A percentile compares a stretch with the other conserved stretches of the same genome.
Conservation (phyloP, 495 filamentous ascomycete genomes). For the Talaromyces ruber region DNA sequence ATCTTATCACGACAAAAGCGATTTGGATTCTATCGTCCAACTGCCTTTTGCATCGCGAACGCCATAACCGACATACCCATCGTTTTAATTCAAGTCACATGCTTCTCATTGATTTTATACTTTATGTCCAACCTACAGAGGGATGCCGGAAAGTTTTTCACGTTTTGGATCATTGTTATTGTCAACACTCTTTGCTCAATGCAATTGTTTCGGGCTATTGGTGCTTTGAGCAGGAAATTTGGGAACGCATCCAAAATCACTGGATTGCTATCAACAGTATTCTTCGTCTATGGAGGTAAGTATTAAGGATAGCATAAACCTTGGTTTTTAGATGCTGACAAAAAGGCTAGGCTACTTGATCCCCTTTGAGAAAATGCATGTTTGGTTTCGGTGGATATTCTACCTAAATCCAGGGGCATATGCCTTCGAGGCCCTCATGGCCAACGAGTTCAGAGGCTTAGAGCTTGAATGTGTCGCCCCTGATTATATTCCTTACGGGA, state of each 20-base stretch:
- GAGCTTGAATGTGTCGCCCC: too few species aligned
- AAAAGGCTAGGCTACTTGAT: slow-evolving; percentile 46
- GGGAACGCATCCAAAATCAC: too few species aligned
- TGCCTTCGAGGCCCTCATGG: slow-evolving; percentile 41
- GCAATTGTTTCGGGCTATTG: too few species aligned
- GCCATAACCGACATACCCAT: slow-evolving; percentile 54
- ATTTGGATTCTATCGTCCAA: slow-evolving; percentile 62
- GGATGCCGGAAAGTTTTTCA: too few species aligned
- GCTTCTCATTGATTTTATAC: slow-evolving; percentile 54
- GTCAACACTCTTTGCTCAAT: too few species aligned
- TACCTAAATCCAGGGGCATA: slow-evolving; percentile 40
- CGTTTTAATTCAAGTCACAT: slow-evolving; percentile 49
- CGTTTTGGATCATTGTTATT: too few species aligned
- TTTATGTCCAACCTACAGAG: slow-evolving; percentile 54
- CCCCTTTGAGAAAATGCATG: slow-evolving; percentile 38
- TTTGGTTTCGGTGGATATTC: slow-evolving; percentile 53
- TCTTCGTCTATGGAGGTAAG: slow-evolving; percentile 40
- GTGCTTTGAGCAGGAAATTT: too few species aligned
- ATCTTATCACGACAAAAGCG: slow-evolving; percentile 60
- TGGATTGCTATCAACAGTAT: too few species aligned
- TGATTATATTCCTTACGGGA: too few species aligned
- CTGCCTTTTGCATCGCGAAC: slow-evolving; percentile 51
- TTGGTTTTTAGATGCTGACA: slow-evolving; percentile 39
- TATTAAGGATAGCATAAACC: slow-evolving; percentile 37
- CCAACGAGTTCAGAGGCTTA: slow-evolving; percentile 55